These are phyloP conservation scores for Diplocarpon rosae DNA, from an alignment of 2,329 filamentous ascomycete genomes.

Conservation along the genomic window DNA sequence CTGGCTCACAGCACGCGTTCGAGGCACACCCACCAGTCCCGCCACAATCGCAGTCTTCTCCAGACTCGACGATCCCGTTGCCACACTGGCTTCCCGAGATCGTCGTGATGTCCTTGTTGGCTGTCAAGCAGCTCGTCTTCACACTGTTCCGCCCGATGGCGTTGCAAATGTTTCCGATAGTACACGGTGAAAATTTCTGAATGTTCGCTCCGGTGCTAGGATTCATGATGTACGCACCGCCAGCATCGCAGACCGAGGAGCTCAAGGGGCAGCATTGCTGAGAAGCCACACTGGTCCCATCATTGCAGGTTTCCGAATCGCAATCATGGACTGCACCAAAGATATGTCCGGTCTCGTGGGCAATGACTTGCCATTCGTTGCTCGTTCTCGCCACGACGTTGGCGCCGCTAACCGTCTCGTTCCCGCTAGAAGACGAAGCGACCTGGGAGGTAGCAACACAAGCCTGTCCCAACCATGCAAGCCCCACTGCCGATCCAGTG, in stretches of 20 bases:
- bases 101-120: slow-evolving; percentile 73
- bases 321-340: slow-evolving; percentile 97
- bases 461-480: slow-evolving; percentile 87
- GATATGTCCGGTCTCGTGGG: slow-evolving; percentile 87
- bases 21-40: slow-evolving; percentile 57
- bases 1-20: slow-evolving; percentile 75
- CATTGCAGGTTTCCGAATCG: slow-evolving; percentile 51
- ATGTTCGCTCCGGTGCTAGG: slow-evolving; percentile 69
- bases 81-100: slow-evolving; percentile 81
- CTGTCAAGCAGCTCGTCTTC: slow-evolving; percentile 65
- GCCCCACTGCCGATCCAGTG: slow-evolving; percentile 74
- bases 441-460: slow-evolving; percentile 52
- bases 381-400: slow-evolving; percentile 81
- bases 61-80: slow-evolving; percentile 90
- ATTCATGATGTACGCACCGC: slow-evolving; percentile 87
- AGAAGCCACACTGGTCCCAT: slow-evolving; percentile 46
- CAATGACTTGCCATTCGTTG: slow-evolving; percentile 90
- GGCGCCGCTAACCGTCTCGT: slow-evolving; percentile 69
- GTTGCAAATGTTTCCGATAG: slow-evolving; percentile 86
- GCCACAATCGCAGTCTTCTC: slow-evolving; percentile 94
- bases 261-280: slow-evolving; percentile 74
- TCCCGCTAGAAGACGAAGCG: slow-evolving; percentile 37
- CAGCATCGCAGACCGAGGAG: slow-evolving; percentile 57
- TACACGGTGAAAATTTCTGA: slow-evolving; percentile 74
- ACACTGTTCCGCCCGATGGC: slow-evolving; percentile 69